Base-by-base conservation (phyloP, 805 yeast genomes). In the Pichia phayaonensis region DNA sequence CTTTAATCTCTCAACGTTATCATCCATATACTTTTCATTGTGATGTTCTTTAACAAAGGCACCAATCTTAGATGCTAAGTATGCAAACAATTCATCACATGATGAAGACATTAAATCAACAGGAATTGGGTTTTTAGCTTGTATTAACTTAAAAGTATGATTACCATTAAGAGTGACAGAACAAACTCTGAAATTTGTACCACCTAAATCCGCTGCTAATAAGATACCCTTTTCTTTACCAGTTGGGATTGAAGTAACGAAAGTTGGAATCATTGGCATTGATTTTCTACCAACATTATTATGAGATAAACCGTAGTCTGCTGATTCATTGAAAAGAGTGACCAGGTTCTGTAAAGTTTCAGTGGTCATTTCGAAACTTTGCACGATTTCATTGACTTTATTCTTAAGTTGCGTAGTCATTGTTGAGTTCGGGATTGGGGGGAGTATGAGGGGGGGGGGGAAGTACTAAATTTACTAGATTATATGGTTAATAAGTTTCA, bases 101-200 rank as follows among this genome's bases (percentile, higher is more conserved):
- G 85, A 74, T 49, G 85, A 84, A 16, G 69, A 70, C 84, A 89
- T 81, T 57, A 86, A 72, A 46, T 83, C 90, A 24, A 75, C 74
- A 2, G 97, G 97, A 42, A 94, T 86, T 51, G 83, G 84, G 54
- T 76, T 76, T 68, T 92, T 90, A 46, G 81, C 70, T 65, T 92
- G 97, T 57, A 80, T 79, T 53, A 90, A 69, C 23, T 76, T 73
- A 66, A 84, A 90, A n/a, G 92, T 83, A 57, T 86, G 88, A 61
- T 83, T 83, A 48, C 95, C 95, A 46, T 76, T 72, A 59, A 92
- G 74, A 38, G 75, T 66, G 29, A 92, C 90, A 2, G 97, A 89
- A 64, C 97, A 90, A 24, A 94, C 96, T 61, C 99, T 77, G 70
- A 92, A 89, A 67, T 94, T 90, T 51, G 98, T 90, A 46, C 98